These are phyloP conservation scores for Tothia fuscella DNA, from an alignment of 2,329 filamentous ascomycete genomes.

Conservation along the genomic window DNA sequence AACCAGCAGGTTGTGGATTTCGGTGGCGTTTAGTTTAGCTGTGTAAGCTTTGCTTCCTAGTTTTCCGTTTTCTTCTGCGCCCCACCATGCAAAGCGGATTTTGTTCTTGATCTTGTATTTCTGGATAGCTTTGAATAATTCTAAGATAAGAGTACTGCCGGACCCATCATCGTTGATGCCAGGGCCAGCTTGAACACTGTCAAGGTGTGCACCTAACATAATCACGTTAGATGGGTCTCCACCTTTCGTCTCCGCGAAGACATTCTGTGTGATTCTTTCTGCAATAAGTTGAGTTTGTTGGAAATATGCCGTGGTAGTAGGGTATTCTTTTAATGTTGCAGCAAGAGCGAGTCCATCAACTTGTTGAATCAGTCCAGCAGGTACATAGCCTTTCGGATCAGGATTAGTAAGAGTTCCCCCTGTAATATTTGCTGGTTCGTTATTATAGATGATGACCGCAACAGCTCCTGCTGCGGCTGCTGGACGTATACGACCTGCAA, in stretches of 20 bases:
- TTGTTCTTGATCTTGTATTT: slow-evolving; percentile 51
- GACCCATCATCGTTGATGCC: slow-evolving; percentile 38
- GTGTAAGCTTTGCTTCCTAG: slow-evolving; percentile 46
- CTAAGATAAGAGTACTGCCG: slow-evolving; percentile 41
- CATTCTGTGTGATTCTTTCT: slow-evolving; percentile 44
- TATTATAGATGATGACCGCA: slow-evolving; percentile 32
- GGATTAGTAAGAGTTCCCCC: slow-evolving; percentile 29
- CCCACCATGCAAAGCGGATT: slow-evolving; percentile 57
- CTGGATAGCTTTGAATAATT: slow-evolving; percentile 48
- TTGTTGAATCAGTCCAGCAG: slow-evolving; percentile 31
- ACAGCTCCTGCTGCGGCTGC: slow-evolving; percentile 29
- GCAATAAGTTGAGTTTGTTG: slow-evolving; percentile 35
- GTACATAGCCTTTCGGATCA: slow-evolving; percentile 24
- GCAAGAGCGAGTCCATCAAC: slow-evolving; percentile 31
- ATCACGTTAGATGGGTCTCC: slow-evolving; percentile 53
- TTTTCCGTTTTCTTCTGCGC: slow-evolving; percentile 54
- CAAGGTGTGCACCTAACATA: slow-evolving; percentile 53
- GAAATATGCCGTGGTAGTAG: slow-evolving; percentile 28
- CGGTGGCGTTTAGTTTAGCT: slow-evolving; percentile 39
- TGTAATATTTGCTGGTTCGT: slow-evolving; percentile 25
- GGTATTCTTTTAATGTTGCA: slow-evolving; percentile 28
- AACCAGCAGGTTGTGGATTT: slow-evolving; percentile 50
- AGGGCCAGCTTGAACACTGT: slow-evolving; percentile 50
- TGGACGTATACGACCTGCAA: slow-evolving; percentile 28
- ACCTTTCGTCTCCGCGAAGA: slow-evolving; percentile 48